phyloP scores from a whole-genome alignment of 2,329 filamentous ascomycete species.

The Colletotrichum sp. region DNA sequence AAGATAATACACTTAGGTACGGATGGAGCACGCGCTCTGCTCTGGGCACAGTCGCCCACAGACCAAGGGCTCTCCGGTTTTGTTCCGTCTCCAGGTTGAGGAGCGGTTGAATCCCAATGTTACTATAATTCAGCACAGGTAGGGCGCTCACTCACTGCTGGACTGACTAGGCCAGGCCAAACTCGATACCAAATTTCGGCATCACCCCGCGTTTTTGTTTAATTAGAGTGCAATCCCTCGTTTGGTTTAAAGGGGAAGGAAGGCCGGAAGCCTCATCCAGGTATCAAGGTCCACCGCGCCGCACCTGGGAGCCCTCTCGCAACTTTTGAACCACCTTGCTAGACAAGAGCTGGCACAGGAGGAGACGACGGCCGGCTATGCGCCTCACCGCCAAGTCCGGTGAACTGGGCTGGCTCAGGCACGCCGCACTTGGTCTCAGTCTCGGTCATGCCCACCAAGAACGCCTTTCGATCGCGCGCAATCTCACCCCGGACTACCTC shows the following conservation, averaged over 20 bases:
- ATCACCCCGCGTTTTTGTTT: background rate
- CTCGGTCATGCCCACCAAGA: background rate
- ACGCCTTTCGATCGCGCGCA: background rate
- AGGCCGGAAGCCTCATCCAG: background rate
- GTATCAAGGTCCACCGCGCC: no score
- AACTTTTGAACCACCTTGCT: background rate
- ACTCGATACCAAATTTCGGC: background rate
- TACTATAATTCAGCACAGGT: background rate
- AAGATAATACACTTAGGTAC: background rate
- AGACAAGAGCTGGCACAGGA: background rate
- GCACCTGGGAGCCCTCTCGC: background rate
- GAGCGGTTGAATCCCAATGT: background rate
- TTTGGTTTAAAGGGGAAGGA: background rate
- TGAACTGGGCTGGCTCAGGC: background rate
- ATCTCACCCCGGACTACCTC: background rate
- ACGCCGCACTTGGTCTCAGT: background rate
- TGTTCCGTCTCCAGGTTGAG: background rate
- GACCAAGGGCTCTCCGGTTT: background rate
- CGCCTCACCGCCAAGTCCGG: background rate
- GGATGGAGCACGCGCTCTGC: background rate
- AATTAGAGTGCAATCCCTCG: background rate
- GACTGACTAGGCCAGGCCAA: background rate
- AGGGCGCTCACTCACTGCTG: background rate
- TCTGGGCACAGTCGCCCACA: background rate
- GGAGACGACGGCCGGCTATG: background rate